A percentile compares a stretch with the other conserved stretches of the same genome.
Evolutionary conservation across 345 rosid species (phyloP).

Genomic region (Camelina laxa): DNA sequence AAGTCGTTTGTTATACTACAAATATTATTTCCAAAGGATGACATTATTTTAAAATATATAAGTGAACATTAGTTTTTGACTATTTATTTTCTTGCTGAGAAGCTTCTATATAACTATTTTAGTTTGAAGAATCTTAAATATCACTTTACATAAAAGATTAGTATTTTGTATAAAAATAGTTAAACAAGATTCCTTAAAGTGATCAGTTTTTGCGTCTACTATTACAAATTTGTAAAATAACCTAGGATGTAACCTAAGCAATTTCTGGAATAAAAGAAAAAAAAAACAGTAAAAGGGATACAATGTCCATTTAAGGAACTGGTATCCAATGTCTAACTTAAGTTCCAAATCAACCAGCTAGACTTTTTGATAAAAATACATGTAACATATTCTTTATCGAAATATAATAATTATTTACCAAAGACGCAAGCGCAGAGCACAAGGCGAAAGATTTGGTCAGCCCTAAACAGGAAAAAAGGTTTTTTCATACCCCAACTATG

Average conservation of each 20-base stretch:
- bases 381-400: too few relatives aligned
- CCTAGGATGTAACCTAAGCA: neutral
- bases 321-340: conserved; percentile 38
- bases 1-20: neutral
- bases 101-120: neutral
- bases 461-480: neutral
- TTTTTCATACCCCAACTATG: too few relatives aligned
- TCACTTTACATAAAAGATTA: neutral
- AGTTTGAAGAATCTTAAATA: neutral
- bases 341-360: conserved; percentile 31
- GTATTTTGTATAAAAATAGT: neutral
- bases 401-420: conserved; percentile 12
- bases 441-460: conserved; percentile 32
- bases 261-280: neutral
- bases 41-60: too few relatives aligned
- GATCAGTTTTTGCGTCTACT: neutral
- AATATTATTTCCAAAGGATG: too few relatives aligned
- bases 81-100: neutral
- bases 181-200: neutral
- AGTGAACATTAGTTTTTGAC: neutral
- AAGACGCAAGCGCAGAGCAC: conserved; percentile 24
- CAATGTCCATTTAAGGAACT: conserved; percentile 2
- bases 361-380: neutral
- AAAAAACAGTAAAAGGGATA: neutral
- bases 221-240: neutral